Evolutionary conservation across 495 filamentous ascomycete species (phyloP).

Genomic region (Aspergillus sparsus): DNA sequence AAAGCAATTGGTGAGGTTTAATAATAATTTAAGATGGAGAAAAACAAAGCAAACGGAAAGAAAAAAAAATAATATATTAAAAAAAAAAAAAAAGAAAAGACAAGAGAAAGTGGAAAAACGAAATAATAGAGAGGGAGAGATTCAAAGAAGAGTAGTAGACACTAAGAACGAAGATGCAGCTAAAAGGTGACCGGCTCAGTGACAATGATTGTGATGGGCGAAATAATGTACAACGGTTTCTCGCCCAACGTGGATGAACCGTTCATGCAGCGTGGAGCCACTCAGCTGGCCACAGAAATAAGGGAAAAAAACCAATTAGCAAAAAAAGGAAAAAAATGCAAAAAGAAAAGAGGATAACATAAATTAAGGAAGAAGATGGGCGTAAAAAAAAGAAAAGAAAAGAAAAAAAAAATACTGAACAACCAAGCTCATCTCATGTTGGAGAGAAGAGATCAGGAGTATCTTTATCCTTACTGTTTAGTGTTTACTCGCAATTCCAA

Average conservation of each 20-base stretch:
- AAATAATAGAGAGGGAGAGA: slow-evolving; percentile 10
- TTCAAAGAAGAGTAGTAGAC: slow-evolving; percentile 10
- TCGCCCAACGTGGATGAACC: slow-evolving; percentile 22
- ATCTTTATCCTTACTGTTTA: slow-evolving; percentile 14
- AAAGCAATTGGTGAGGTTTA: slow-evolving; percentile 14
- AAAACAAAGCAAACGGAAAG: slow-evolving; percentile 10
- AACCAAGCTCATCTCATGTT: too few species aligned
- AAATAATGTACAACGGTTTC: slow-evolving; percentile 24
- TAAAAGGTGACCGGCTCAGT: slow-evolving; percentile 15
- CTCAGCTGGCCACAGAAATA: slow-evolving; percentile 12
- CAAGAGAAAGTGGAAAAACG: not conserved
- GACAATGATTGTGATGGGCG: slow-evolving; percentile 25
- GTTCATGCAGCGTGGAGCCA: slow-evolving; percentile 29
- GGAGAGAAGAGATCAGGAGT: slow-evolving; percentile 10
- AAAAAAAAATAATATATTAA: slow-evolving; percentile 4
- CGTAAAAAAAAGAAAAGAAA: too few species aligned
- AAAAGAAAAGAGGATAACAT: not conserved
- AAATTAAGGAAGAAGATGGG: too few species aligned
- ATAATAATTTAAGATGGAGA: slow-evolving; percentile 1
- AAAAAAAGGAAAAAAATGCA: slow-evolving; percentile 18
- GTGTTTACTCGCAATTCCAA: slow-evolving; percentile 6
- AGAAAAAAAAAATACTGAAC: too few species aligned
- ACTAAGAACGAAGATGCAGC: slow-evolving; percentile 21
- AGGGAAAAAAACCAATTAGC: slow-evolving; percentile 11
- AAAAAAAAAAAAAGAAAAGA: slow-evolving; percentile 10